Conservation (phyloP, 164 flowering plant species). For the Santalum album region DNA sequence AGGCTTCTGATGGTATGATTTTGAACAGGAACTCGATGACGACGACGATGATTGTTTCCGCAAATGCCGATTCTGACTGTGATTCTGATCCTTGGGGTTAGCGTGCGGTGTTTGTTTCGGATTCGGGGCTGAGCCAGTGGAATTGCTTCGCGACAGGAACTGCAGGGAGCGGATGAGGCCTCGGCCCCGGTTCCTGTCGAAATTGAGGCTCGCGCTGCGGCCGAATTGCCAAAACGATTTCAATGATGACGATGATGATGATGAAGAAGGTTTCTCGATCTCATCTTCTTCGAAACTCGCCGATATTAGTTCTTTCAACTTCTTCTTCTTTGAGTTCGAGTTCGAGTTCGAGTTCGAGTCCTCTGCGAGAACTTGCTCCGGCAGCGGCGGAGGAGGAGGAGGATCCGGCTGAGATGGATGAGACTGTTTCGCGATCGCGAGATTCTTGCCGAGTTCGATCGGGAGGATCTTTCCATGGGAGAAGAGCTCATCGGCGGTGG, state of each 20-base stretch:
- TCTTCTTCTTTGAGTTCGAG: not conserved
- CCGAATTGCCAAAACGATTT: not conserved
- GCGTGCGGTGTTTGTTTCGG: not conserved
- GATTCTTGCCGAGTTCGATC: not conserved
- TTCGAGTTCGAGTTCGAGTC: not conserved
- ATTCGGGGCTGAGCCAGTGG: not conserved
- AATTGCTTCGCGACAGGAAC: not conserved
- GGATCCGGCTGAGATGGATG: not conserved
- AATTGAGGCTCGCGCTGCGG: not conserved
- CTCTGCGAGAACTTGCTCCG: not conserved
- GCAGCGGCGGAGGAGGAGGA: not conserved
- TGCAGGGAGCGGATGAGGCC: not conserved
- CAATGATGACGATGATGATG: not conserved
- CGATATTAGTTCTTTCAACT: not conserved
- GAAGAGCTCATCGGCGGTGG: slow-evolving; percentile 1
- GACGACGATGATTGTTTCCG: not conserved
- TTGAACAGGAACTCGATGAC: not conserved
- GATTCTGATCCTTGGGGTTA: too few relatives aligned
- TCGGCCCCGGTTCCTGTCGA: not conserved
- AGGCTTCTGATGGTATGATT: not conserved
- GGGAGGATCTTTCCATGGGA: not conserved
- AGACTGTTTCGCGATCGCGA: not conserved
- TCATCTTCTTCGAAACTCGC: not conserved
- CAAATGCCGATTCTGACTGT: too few relatives aligned
- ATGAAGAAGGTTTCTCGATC: not conserved